These are phyloP conservation scores for Copromyces sp. DNA, from an alignment of 495 filamentous ascomycete species.

Conservation along the genomic window DNA sequence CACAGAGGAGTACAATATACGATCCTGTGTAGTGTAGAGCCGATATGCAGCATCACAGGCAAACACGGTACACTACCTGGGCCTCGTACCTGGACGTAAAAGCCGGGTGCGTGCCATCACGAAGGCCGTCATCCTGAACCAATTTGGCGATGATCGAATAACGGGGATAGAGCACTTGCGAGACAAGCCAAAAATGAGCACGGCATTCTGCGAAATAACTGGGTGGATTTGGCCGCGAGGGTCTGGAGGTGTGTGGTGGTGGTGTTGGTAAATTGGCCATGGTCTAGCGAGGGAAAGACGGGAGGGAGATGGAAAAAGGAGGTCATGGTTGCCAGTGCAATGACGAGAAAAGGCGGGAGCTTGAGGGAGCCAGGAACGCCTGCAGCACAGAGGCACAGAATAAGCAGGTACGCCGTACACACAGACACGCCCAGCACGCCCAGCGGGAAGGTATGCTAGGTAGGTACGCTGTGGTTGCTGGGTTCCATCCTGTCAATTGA, in stretches of 20 bases:
- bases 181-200: neutral
- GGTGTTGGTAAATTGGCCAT: slow-evolving; percentile 3
- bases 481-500: neutral
- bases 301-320: neutral
- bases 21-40: neutral
- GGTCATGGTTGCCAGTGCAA: neutral
- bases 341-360: slow-evolving; percentile 3
- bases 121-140: neutral
- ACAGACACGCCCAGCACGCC: neutral
- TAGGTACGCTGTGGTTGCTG: neutral
- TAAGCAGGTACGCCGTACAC: neutral
- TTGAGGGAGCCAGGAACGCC: neutral
- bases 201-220: neutral
- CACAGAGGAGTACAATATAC: neutral
- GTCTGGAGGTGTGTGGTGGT: neutral
- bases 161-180: neutral
- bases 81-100: neutral
- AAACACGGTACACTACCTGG: neutral
- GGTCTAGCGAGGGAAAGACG: neutral
- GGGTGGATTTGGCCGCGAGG: neutral
- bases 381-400: neutral
- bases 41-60: neutral
- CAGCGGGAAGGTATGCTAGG: neutral
- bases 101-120: neutral
- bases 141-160: neutral